Evolutionary conservation across 352 stramenopile species (phyloP).

Genomic region (Phytophthora macrochlamydospora): DNA sequence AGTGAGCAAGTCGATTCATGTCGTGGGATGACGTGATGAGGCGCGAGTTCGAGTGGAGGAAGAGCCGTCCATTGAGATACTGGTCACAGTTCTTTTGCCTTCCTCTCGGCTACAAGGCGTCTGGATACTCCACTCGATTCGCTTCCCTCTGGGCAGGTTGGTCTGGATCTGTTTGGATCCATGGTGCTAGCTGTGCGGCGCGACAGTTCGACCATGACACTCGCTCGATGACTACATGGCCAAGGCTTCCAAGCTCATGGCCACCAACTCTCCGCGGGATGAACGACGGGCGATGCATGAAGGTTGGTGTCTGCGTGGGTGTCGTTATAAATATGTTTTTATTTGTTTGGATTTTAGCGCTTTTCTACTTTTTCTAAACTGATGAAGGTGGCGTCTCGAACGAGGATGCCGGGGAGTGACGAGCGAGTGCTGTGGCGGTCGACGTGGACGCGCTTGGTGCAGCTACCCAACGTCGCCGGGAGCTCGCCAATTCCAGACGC

Average conservation of each 20-base stretch:
- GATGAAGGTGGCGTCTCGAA: conserved; percentile 34
- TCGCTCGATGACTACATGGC: neutral
- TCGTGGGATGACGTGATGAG: neutral
- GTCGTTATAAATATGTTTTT: conserved; percentile 62
- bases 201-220: neutral
- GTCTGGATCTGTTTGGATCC: neutral
- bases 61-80: neutral
- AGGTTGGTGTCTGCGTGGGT: conserved; percentile 21
- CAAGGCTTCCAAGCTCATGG: neutral
- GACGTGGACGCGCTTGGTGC: conserved; percentile 16
- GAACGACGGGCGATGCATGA: neutral
- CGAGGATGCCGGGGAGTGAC: conserved; percentile 3
- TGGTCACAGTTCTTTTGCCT: neutral
- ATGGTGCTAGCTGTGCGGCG: neutral
- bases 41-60: neutral
- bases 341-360: conserved; percentile 54
- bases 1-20: neutral
- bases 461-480: conserved; percentile 19
- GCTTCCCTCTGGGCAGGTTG: neutral
- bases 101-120: neutral
- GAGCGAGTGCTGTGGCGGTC: conserved; percentile 16
- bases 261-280: neutral
- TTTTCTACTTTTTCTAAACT: conserved; percentile 77
- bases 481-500: conserved; percentile 10
- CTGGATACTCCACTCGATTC: neutral